Evolutionary conservation across 2,329 filamentous ascomycete genomes (phyloP).

Genomic region (Chaetomium globosum): DNA sequence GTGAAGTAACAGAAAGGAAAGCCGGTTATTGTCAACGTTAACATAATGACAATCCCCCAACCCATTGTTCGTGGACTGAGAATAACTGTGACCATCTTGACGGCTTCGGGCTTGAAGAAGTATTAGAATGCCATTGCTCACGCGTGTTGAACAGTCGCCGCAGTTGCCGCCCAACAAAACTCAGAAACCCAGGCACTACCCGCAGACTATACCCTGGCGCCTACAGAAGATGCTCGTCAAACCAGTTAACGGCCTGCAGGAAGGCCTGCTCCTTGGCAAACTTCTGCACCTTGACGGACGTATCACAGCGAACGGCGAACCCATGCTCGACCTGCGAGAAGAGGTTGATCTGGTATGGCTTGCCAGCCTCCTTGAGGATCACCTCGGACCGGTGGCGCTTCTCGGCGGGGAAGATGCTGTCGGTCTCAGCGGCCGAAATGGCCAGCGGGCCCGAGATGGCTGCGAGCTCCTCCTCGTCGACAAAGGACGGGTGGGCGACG

Average conservation of each 20-base stretch:
- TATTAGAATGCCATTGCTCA: background rate
- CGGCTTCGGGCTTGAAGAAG: background rate
- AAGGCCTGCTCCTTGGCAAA: conserved; percentile 84
- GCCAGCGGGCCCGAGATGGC: conserved; percentile 68
- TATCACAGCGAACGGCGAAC: conserved; percentile 71
- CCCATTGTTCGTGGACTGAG: background rate
- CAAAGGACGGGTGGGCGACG: conserved; percentile 76
- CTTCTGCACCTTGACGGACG: conserved; percentile 57
- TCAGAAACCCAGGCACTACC: background rate
- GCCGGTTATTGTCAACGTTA: background rate
- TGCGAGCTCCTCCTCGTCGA: conserved; percentile 66
- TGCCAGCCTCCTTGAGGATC: conserved; percentile 59
- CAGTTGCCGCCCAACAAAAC: background rate
- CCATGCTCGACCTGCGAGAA: conserved; percentile 73
- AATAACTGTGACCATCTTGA: background rate
- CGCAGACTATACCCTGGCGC: background rate
- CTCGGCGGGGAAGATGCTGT: conserved; percentile 65
- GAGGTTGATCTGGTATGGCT: conserved; percentile 75
- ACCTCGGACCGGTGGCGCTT: conserved; percentile 66
- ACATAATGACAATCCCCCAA: background rate
- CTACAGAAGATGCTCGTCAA: conserved; percentile 61
- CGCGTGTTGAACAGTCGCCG: background rate
- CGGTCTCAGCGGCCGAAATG: conserved; percentile 66
- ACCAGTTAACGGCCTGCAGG: conserved; percentile 75
- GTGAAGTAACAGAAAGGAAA: background rate